Evolutionary conservation across 2,329 filamentous ascomycete genomes (phyloP).

Genomic region (Fusarium xyrophilum): DNA sequence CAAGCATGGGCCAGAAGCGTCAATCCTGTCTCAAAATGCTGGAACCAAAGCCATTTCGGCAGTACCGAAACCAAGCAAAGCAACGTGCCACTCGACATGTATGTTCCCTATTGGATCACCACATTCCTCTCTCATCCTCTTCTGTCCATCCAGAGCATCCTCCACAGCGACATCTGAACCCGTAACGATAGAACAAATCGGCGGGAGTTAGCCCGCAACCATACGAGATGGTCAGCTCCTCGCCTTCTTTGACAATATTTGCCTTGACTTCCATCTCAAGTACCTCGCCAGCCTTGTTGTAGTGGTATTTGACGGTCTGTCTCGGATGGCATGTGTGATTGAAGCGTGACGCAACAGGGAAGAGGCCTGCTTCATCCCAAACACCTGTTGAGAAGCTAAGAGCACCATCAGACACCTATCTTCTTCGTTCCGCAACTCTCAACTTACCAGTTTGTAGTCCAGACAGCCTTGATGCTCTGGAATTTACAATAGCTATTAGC

Average conservation of each 20-base stretch:
- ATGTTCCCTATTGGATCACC: slow-evolving; percentile 12
- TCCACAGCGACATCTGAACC: slow-evolving; percentile 61
- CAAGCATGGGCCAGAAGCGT: background rate
- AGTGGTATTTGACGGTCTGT: slow-evolving; percentile 55
- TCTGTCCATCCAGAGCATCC: slow-evolving; percentile 47
- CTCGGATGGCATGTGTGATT: slow-evolving; percentile 62
- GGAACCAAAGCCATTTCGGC: background rate
- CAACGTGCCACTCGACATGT: background rate
- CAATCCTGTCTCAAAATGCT: background rate
- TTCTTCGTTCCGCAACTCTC: background rate
- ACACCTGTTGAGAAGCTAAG: slow-evolving; percentile 42
- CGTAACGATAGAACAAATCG: slow-evolving; percentile 54
- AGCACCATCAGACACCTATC: background rate
- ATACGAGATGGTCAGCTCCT: slow-evolving; percentile 62
- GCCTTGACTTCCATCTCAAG: slow-evolving; percentile 52
- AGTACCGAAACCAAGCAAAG: background rate
- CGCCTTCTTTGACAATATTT: slow-evolving; percentile 49
- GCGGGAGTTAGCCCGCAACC: slow-evolving; percentile 45
- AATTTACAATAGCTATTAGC: slow-evolving; percentile 42
- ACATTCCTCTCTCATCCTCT: slow-evolving; percentile 17
- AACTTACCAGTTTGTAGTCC: slow-evolving; percentile 57
- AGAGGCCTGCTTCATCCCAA: slow-evolving; percentile 49
- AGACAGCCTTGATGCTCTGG: slow-evolving; percentile 49
- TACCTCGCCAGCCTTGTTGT: slow-evolving; percentile 43
- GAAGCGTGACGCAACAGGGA: slow-evolving; percentile 61